phyloP scores from a whole-genome alignment of 148 eudicot genomes.

The Salicornia ramosissima region DNA sequence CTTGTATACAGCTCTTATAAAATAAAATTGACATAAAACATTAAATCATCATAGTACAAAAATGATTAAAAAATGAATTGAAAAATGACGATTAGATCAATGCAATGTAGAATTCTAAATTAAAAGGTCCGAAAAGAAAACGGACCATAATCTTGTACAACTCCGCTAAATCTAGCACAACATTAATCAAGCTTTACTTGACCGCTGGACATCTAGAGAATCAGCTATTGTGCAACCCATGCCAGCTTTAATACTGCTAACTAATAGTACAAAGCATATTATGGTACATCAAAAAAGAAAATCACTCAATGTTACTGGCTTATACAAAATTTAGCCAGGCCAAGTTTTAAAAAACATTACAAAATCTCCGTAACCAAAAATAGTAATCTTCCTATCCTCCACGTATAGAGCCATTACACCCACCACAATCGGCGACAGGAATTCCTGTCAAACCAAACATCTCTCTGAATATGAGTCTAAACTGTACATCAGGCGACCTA shows the following conservation, averaged over 20 bases:
- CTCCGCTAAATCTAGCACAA: not conserved
- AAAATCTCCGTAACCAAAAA: not conserved
- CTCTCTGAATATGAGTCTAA: not conserved
- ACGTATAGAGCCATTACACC: not conserved
- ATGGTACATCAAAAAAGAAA: not conserved
- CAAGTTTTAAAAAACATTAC: not conserved
- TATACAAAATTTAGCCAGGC: slow-evolving; percentile 9
- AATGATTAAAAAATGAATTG: not conserved
- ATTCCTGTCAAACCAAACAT: not conserved
- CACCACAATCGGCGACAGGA: not conserved
- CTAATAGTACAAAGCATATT: not conserved
- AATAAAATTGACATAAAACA: no score
- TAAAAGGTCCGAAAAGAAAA: not conserved
- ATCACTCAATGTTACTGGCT: not conserved
- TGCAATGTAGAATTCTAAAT: no score
- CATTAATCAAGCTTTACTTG: not conserved
- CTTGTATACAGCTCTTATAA: no score
- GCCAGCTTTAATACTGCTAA: not conserved
- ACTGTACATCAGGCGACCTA: slow-evolving; percentile 7
- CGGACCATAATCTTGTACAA: not conserved
- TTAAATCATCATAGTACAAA: no score
- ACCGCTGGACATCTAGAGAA: not conserved
- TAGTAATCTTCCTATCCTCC: slow-evolving; percentile 1
- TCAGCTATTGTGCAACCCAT: not conserved
- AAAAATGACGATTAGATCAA: not conserved